These are phyloP conservation scores for Penicillium soppii DNA, from an alignment of 495 filamentous ascomycete genomes.

Conservation along the genomic window DNA sequence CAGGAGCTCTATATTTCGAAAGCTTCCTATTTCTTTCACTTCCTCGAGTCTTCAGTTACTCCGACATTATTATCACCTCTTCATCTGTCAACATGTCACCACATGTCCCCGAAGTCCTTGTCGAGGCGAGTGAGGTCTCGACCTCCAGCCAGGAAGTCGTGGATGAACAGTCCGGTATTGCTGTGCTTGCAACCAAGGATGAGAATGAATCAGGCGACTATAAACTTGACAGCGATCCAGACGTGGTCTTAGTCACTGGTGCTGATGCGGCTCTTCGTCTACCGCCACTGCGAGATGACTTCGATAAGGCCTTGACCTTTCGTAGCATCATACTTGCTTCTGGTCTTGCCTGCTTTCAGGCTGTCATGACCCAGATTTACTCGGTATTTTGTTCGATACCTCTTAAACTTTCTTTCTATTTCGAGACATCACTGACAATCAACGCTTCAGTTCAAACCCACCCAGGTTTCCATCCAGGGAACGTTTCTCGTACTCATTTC, in stretches of 20 bases:
- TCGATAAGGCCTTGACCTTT: constrained; percentile 44
- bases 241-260: constrained; percentile 29
- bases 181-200: not conserved
- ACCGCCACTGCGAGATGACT: constrained; percentile 46
- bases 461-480: constrained; percentile 27
- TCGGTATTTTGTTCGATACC: constrained; percentile 19
- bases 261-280: constrained; percentile 32
- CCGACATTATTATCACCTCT: too few species aligned
- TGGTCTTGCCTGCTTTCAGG: constrained; percentile 43
- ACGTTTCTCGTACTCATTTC: constrained; percentile 41
- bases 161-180: not conserved
- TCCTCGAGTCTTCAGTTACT: too few species aligned
- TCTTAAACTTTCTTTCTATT: not conserved
- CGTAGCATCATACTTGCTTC: constrained; percentile 45
- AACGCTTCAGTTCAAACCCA: constrained; percentile 29
- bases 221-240: not conserved
- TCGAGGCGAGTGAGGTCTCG: not conserved
- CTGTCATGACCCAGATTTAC: constrained; percentile 51
- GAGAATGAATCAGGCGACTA: not conserved
- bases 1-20: too few species aligned
- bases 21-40: too few species aligned
- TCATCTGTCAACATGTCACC: too few species aligned
- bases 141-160: not conserved
- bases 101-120: too few species aligned
- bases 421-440: not conserved